Percentiles rank a stretch among this genome's conserved stretches.
Conservation (phyloP, 2,329 filamentous ascomycete genomes). For the Orbilia quercus region DNA sequence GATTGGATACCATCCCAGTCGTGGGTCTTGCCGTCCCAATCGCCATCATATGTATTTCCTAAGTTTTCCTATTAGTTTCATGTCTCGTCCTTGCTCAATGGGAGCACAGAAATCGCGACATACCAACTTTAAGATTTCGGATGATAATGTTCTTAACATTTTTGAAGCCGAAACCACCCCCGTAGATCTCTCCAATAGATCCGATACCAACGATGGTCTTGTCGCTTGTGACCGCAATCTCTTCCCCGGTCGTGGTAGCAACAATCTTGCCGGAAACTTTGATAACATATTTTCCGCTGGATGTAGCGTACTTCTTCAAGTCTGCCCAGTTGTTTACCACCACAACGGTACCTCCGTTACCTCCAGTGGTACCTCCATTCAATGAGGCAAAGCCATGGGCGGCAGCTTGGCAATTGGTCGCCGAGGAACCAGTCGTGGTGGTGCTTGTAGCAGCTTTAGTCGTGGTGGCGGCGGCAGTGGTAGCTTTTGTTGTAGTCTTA, state of each 20-base stretch:
- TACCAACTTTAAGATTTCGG: conserved; percentile 58
- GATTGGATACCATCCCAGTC: conserved; percentile 60
- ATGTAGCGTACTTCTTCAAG: conserved; percentile 46
- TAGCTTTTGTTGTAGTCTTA: conserved; percentile 8
- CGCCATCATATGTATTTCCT: conserved; percentile 58
- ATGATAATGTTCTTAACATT: conserved; percentile 58
- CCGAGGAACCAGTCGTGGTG: not conserved
- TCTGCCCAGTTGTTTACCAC: conserved; percentile 49
- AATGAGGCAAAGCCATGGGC: conserved; percentile 43
- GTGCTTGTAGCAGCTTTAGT: conserved; percentile 20
- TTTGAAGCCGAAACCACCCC: conserved; percentile 57
- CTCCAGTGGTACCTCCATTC: conserved; percentile 44
- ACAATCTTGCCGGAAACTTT: conserved; percentile 49
- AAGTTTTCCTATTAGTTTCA: conserved; percentile 6
- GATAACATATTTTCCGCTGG: conserved; percentile 49
- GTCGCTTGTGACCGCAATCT: conserved; percentile 40
- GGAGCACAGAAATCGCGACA: not conserved
- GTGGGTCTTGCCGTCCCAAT: conserved; percentile 45
- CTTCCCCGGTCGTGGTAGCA: conserved; percentile 36
- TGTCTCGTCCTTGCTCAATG: not conserved
- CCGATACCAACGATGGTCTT: conserved; percentile 57
- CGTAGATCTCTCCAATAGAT: conserved; percentile 55
- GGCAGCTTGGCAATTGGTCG: conserved; percentile 30
- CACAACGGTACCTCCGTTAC: conserved; percentile 48
- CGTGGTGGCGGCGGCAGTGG: not conserved